Base-by-base conservation (phyloP, 306 rosid genomes). In the Castanospermum australe region DNA sequence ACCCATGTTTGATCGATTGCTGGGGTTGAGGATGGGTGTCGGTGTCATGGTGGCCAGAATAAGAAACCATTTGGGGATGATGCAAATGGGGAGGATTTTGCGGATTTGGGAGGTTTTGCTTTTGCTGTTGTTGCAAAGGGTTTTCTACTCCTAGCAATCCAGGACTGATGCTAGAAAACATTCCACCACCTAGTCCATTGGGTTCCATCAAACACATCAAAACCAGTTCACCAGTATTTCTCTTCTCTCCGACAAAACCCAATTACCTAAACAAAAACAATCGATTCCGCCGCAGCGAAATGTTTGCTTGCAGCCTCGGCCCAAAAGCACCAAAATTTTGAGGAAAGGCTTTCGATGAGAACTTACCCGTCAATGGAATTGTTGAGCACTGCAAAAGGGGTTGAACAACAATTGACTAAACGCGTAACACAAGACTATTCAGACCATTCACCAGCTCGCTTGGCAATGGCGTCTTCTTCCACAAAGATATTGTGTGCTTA, bases 141-240 rank as follows among this genome's bases (percentile, higher is more conserved):
- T 87, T 84, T 84, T 93, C 98, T 50, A 90, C 66, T 39, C 89
- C 97, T 50, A 88, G 51, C 83, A 91, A 82, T 73, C 89, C 92
- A 63, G 89, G 65, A 71, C 68, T 84, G 30, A 92, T 76, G 71
- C 75, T 85, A 25, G 98, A 38, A 86, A 81, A 90, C 80, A 95
- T 66, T 36, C 92, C 90, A 78, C 90, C 57, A 51, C 90, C 89
- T 57, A 89, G 61, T 36, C 86, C 97, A 91, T 78, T 90, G 13
- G 86, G 64, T 68, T 96, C 98, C 99, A 93, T 93, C 65, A 76
- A 76, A 64, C 73, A 72, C 74, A 59, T 59, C 1, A 28, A 45
- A 4, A 15, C 62, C 18, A 67, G 5, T 36, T 15, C 6, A 39
- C 51, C 57, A 69, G 74, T 57, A 41, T 45, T 41, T 51, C 41